Evolutionary conservation across 257 asterid genomes (phyloP).

Genomic region (Solanum sejunctum): DNA sequence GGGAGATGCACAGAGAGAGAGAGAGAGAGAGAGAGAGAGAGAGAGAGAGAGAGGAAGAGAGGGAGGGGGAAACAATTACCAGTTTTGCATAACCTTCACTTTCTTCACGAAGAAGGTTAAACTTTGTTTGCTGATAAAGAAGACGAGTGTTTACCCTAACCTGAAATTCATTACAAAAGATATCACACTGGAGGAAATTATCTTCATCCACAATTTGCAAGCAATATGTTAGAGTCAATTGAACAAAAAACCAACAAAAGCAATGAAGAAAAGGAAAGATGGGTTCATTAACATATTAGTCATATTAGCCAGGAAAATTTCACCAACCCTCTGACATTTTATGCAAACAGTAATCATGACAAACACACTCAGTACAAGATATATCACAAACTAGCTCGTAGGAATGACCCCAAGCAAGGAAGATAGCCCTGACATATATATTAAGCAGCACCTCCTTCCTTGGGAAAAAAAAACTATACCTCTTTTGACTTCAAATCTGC

Average conservation of each 20-base stretch:
- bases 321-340: background rate
- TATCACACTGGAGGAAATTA: background rate
- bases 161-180: constrained; percentile 28
- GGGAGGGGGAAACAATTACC: constrained; percentile 25
- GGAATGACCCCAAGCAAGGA: background rate
- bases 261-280: background rate
- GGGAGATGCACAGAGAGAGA: background rate
- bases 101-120: constrained; percentile 96
- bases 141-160: constrained; percentile 99
- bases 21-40: background rate
- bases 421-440: background rate
- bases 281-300: background rate
- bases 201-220: background rate
- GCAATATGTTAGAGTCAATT: background rate
- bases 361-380: background rate
- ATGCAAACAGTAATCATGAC: background rate
- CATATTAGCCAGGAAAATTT: background rate
- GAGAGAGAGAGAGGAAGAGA: background rate
- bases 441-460: background rate
- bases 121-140: constrained; percentile 98
- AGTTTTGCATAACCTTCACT: constrained; percentile 98
- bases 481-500: constrained; percentile 95
- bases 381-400: background rate
- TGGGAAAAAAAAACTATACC: constrained; percentile 21
- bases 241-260: background rate